phyloP scores from a whole-genome alignment of 345 rosid species.

The Cardamine chenopodiifolia region DNA sequence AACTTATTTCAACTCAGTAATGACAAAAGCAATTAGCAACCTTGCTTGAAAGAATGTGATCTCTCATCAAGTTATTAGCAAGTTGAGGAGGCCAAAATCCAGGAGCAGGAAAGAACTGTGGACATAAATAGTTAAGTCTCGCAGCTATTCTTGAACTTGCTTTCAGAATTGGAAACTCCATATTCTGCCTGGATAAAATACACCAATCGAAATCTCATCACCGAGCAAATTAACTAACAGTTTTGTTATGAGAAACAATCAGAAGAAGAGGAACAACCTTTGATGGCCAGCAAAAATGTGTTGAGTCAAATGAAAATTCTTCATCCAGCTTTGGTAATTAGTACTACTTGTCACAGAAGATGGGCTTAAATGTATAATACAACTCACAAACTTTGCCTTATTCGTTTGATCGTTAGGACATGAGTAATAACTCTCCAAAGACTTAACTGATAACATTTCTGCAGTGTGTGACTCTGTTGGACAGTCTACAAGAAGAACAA shows the following conservation, averaged over 20 bases:
- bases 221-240: neutral
- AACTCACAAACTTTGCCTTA: slow-evolving; percentile 57
- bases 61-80: slow-evolving; percentile 33
- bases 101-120: slow-evolving; percentile 92
- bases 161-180: slow-evolving; percentile 76
- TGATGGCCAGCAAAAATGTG: slow-evolving; percentile 93
- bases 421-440: slow-evolving; percentile 56
- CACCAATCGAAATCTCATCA: neutral
- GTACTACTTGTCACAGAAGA: slow-evolving; percentile 59
- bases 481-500: slow-evolving; percentile 81
- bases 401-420: slow-evolving; percentile 28
- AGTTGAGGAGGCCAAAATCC: slow-evolving; percentile 70
- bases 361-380: slow-evolving; percentile 87
- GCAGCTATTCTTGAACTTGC: slow-evolving; percentile 84
- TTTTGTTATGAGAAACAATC: slow-evolving; percentile 21
- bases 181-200: slow-evolving; percentile 63
- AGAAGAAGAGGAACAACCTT: slow-evolving; percentile 47
- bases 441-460: slow-evolving; percentile 54
- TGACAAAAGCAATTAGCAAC: slow-evolving; percentile 47
- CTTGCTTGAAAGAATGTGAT: slow-evolving; percentile 45
- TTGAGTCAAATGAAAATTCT: slow-evolving; percentile 66
- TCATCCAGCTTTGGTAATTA: slow-evolving; percentile 77
- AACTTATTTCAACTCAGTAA: neutral
- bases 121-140: slow-evolving; percentile 83
- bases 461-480: slow-evolving; percentile 70